Base-by-base conservation (phyloP, 2,329 filamentous ascomycete species). In the Elsinoe necatrix region DNA sequence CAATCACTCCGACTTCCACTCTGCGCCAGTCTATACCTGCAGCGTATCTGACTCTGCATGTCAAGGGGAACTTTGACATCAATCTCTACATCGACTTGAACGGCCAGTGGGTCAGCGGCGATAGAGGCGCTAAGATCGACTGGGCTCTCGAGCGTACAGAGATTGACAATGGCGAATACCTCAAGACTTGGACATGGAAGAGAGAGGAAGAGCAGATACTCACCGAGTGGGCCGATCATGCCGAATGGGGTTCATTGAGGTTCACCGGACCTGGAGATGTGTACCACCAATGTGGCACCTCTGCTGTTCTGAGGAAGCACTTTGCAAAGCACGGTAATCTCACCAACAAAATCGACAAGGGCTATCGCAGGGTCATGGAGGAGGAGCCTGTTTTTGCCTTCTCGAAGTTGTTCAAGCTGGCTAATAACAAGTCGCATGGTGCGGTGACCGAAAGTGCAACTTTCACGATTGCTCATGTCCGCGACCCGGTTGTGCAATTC, bases 181-280 rank as follows among this genome's bases (percentile, higher is more conserved):
- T 62, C n/a, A 86, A 87, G 72, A 84, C 82, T 1, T 89, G 84
- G 83, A 80, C 76, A 59, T 75, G 88, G 27, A 76, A 77, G 57
- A 77, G 83, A 37, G 72, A 72, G 58, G 67, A 76, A 5, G 81
- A 92, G 69, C 76, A 85, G 67, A 74, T 87, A n/a, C 80, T 93
- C 55, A 87, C 85, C 0, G 89, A 95, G 69, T 79, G 79, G 56
- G 72, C 72, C 42, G 89, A 95, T 64, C 84, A 85, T 42, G 80
- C 86, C 0, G 89, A 95, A 79, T 95, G 89, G 89, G 89, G 89
- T 3, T 85, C 83, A 25, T 70, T 95, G 57, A 81, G 88, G 69
- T 89, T 95, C 67, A 85, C 85, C 20, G 88, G 78, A 1, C 87
- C 89, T n/a, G 54, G 55, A 20, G 79, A 85, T 65, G 81, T 80